Base-by-base conservation (phyloP, 2,329 filamentous ascomycete genomes). In the Cytospora mali region DNA sequence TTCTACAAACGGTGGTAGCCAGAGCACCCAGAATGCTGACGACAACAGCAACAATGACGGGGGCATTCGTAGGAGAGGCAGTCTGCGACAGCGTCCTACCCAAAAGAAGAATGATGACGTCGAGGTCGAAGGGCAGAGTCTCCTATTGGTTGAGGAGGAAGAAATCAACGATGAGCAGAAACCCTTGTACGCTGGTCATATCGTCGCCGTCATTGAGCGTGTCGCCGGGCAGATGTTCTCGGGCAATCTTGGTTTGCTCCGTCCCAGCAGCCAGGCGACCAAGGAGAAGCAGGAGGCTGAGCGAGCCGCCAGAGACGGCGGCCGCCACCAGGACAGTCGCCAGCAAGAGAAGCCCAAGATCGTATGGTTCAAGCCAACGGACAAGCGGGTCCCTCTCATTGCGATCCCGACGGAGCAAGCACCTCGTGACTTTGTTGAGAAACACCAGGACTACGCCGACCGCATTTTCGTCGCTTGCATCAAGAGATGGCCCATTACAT, bases 21-120 rank as follows among this genome's bases (percentile, higher is more conserved):
- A 90, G 73, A 84, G 84, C 67, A 80, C 81, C 61, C 77, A 80
- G 49, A 86, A 84, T 64, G 88, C 90, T 59, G 85, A 88, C 49
- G 78, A 79, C 64, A 84, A 84, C 69, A 76, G 81, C 67, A 83
- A 83, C 58, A 80, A 82, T 60, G 94, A 97, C 71, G 93, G 93
- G 71, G 92, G 93, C 65, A 88, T 99, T 67, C 91, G 94, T 70
- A 88, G 95, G 69, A 91, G 95, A 72, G 95, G 95, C 69, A 98
- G 94, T 84, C 85, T 99, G 69, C 90, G 95, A 72, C 95, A 98
- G 80, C 90, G 95, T 59, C 95, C 95, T 10, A 98, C 94, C 0
- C 95, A 99, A 79, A 99, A 99, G 88, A 99, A 99, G 86, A 99
- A 99, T 67, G 95, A 99, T 69, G 95, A 99, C 75, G 95, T 99